phyloP scores from a whole-genome alignment of 202 grass and related monocot species.

The Bolboschoenoplectus hybrid region DNA sequence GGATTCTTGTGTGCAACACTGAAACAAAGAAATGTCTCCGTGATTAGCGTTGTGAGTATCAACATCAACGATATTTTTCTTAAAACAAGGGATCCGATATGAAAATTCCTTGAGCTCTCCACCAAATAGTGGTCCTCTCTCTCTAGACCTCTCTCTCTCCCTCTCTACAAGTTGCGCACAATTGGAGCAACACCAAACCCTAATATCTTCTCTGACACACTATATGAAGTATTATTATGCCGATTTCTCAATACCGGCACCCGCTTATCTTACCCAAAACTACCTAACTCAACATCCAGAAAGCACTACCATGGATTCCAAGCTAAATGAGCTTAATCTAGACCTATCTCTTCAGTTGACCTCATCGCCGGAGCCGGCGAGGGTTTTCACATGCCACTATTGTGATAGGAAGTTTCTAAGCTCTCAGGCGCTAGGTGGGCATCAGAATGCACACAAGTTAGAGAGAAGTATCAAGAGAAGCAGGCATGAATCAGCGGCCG shows the following conservation, averaged over 20 bases:
- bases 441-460: constrained; percentile 50
- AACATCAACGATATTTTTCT: not conserved
- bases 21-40: not conserved
- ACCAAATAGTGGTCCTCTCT: constrained; percentile 11
- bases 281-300: not conserved
- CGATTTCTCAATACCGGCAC: not conserved
- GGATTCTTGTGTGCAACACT: not conserved
- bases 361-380: not conserved
- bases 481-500: not conserved
- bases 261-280: not conserved
- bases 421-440: constrained; percentile 48
- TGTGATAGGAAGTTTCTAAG: constrained; percentile 69
- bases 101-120: not conserved
- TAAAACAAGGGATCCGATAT: not conserved
- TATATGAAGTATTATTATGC: not conserved
- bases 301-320: not conserved
- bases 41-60: not conserved
- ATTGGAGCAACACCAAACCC: constrained; percentile 22
- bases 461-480: constrained; percentile 42
- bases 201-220: not conserved
- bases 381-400: constrained; percentile 53
- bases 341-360: not conserved
- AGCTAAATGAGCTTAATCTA: not conserved
- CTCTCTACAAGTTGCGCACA: not conserved
- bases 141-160: not conserved